phyloP scores from a whole-genome alignment of 495 filamentous ascomycete genomes.

The Aspergillus ostianus region DNA sequence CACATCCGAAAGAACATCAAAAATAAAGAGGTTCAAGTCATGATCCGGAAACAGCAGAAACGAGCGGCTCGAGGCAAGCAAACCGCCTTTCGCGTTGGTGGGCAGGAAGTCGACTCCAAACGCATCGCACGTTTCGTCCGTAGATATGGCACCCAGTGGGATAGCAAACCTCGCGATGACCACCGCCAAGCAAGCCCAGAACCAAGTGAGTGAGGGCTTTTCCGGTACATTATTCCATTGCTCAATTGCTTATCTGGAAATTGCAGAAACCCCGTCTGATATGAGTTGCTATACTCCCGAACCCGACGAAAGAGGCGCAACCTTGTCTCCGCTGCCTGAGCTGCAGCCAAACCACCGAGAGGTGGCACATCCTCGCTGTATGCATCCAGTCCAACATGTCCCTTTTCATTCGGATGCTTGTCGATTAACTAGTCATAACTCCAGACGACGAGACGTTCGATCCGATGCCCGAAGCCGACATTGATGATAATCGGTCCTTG shows the following conservation, averaged over 20 bases:
- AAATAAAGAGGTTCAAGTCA: conserved; percentile 41
- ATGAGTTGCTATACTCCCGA: conserved; percentile 44
- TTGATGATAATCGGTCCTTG: conserved; percentile 14
- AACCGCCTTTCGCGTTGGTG: conserved; percentile 40
- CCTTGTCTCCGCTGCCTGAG: conserved; percentile 36
- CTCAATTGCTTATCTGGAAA: neutral
- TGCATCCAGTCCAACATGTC: neutral
- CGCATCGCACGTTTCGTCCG: conserved; percentile 41
- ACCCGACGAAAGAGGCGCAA: conserved; percentile 31
- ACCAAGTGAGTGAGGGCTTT: conserved; percentile 26
- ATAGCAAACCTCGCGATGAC: conserved; percentile 24
- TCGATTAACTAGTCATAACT: neutral
- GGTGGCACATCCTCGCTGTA: conserved; percentile 10
- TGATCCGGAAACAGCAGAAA: conserved; percentile 45
- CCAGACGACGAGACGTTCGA: conserved; percentile 14
- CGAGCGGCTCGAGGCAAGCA: conserved; percentile 43
- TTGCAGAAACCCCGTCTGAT: conserved; percentile 40
- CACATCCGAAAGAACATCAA: conserved; percentile 47
- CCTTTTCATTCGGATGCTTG: neutral
- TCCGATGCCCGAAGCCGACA: conserved; percentile 13
- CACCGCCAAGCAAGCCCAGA: conserved; percentile 29
- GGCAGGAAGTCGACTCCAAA: conserved; percentile 39
- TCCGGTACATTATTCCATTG: neutral
- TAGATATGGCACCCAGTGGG: conserved; percentile 30
- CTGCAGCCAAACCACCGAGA: conserved; percentile 32